Evolutionary conservation across 2,329 filamentous ascomycete species (phyloP).

Genomic region (Penicillium sp.): DNA sequence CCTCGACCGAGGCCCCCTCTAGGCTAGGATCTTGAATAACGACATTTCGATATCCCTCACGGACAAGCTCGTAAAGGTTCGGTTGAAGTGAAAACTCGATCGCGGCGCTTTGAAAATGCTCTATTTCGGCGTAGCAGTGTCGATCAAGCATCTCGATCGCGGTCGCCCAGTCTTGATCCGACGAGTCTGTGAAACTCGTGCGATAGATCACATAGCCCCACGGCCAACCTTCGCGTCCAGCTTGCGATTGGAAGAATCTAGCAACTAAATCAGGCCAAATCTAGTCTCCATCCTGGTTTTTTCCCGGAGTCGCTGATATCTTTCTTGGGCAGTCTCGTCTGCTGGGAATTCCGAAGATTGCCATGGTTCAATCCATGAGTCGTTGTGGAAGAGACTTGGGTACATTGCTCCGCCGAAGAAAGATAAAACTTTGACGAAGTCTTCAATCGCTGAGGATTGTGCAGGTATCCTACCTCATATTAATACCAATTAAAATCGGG

Average conservation of each 20-base stretch:
- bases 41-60: slow-evolving; percentile 13
- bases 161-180: slow-evolving; percentile 1
- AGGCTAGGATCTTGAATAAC: slow-evolving; percentile 8
- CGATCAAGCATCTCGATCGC: slow-evolving; percentile 8
- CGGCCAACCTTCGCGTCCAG: too few relatives aligned
- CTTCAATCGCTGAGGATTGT: too few relatives aligned
- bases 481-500: too few relatives aligned
- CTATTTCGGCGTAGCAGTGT: slow-evolving; percentile 1
- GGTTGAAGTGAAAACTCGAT: neutral
- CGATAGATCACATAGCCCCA: too few relatives aligned
- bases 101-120: neutral
- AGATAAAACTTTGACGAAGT: too few relatives aligned
- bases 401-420: neutral
- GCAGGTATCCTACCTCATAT: too few relatives aligned
- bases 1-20: slow-evolving; percentile 4
- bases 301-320: neutral
- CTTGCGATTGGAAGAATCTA: too few relatives aligned
- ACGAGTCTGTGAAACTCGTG: too few relatives aligned
- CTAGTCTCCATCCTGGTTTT: neutral
- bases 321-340: neutral
- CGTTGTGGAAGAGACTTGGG: neutral
- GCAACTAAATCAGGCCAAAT: too few relatives aligned
- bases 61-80: neutral
- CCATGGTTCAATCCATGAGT: slow-evolving; percentile 5
- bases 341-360: neutral